Evolutionary conservation across 2,329 filamentous ascomycete species (phyloP).

Genomic region (Elsinoe batatas): DNA sequence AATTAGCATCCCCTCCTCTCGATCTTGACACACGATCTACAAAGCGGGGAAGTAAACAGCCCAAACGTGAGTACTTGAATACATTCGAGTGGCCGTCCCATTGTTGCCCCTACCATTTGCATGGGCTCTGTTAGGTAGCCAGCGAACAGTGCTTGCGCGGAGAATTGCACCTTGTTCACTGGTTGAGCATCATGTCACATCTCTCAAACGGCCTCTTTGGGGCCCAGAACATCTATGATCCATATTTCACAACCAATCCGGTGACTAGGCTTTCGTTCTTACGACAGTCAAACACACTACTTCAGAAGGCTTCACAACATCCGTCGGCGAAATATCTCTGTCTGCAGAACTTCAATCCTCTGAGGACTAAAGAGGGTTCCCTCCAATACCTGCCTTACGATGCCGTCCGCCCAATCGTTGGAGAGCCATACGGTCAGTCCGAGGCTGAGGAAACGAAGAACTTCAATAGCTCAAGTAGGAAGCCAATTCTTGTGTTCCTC

Average conservation of each 20-base stretch:
- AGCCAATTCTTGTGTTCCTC: constrained; percentile 18
- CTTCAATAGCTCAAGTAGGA: constrained; percentile 17
- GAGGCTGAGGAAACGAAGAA: constrained; percentile 18
- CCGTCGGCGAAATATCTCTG: constrained; percentile 18
- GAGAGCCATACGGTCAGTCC: constrained; percentile 16
- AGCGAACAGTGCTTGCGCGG: not conserved
- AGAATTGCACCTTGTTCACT: too few species aligned
- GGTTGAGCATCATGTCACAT: not conserved
- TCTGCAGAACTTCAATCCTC: constrained; percentile 18
- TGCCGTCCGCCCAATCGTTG: constrained; percentile 16
- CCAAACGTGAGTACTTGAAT: too few species aligned
- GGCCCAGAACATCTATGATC: constrained; percentile 3
- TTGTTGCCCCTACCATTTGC: too few species aligned
- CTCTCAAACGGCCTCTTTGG: not conserved
- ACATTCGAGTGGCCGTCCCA: too few species aligned
- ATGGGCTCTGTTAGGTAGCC: not conserved
- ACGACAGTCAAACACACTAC: constrained; percentile 16
- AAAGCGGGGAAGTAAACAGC: not conserved
- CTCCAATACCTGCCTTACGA: constrained; percentile 16
- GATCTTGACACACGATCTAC: not conserved
- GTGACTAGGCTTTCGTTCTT: constrained; percentile 17
- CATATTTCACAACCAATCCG: constrained; percentile 4
- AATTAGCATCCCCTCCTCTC: not conserved
- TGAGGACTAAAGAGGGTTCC: constrained; percentile 14
- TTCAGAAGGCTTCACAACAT: constrained; percentile 18